Evolutionary conservation across 352 stramenopile genomes (phyloP), one percentile per base, ranked within the genome.

Genomic region (Pythium diclinum): DNA sequence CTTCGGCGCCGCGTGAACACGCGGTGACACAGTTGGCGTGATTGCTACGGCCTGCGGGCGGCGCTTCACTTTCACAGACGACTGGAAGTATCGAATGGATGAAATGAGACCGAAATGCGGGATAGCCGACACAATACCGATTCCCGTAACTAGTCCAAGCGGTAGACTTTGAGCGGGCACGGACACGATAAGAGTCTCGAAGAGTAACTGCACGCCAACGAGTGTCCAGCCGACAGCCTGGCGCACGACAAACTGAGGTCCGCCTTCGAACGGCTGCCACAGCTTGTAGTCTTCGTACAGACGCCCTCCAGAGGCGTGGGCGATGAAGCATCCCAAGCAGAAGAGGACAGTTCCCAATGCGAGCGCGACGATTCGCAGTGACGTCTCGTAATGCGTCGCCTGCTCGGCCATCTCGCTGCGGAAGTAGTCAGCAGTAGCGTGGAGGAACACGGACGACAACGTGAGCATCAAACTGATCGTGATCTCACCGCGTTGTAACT

Each of bases 221-320:
- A 87, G 57, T 1, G 75, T 84, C 78, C 78, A 87, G 10, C 73
- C 78, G 6, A 87, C 65, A 3, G 76, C 76, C 70, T 87, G 78
- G 0, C 73, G 76, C 19, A 87, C 65, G 0, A 85, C 75, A 44
- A 74, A 84, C 14, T 68, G 69, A 30, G 68, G 57, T 3, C 78
- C 77, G 6, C 78, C 78, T 69, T 81, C 67, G 51, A 87, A 87
- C 3, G 76, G 78, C 36, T 87, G 78, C 64, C 69, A 84, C 1
- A 79, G 46, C 4, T 55, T 67, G 51, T 83, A 85, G 0, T 63
- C 56, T 0, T 57, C 32, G 21, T 68, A 73, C 9, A 72, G 65
- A 2, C 73, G 67, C 16, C 57, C 36, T 1, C 78, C 78, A 13
- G 76, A 73, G 0, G 62, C 58, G 32, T 87, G 76, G 2, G 71